Evolutionary conservation across 441 rosid species (phyloP), one percentile per base, ranked within the genome.

Genomic region (Aleurites moluccanus): DNA sequence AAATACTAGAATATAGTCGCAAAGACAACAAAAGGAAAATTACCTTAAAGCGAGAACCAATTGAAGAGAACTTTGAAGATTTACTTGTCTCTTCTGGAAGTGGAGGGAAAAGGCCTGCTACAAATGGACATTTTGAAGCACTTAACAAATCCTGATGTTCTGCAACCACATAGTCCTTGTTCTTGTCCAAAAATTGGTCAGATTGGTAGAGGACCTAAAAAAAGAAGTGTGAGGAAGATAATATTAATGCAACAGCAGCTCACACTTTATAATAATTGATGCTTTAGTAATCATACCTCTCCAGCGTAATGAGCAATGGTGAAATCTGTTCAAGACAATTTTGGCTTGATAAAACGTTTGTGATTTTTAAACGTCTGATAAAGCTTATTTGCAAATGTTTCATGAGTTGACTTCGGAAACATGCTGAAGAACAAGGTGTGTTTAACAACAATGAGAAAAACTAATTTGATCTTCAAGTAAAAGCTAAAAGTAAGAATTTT

Each of bases 341-440:
- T 93, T 56, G 99, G 99, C 84, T 96, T 96, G 86, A 93, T 78
- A 78, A 96, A 93, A 33, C 98, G 89, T 89, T 96, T 93, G 87
- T 93, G 90, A 67, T 2, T 47, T 83, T 89, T 93, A 82, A 93
- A 96, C 67, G 98, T 96, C 89, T 93, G 97, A 83, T 93, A 93
- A 45, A 96, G 92, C 90, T 90, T 96, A 75, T 93, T 91, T 0
- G 99, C 74, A 85, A 96, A 96, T 57, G 99, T 96, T 83, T 96
- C 99, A 69, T 96, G 99, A 3, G 99, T 96, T 56, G 99, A 96
- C 87, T 96, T 96, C 16, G 99, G 99, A 81, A 96, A 96, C 99
- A 93, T 96, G 78, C 98, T 96, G 91, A 72, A 87, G 80, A 81
- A 73, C 25, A 67, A 65, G 59, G 27, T 25, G 75, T 33, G 27